Conservation (phyloP, 306 rosid genomes). For the Potentilla sterilis region DNA sequence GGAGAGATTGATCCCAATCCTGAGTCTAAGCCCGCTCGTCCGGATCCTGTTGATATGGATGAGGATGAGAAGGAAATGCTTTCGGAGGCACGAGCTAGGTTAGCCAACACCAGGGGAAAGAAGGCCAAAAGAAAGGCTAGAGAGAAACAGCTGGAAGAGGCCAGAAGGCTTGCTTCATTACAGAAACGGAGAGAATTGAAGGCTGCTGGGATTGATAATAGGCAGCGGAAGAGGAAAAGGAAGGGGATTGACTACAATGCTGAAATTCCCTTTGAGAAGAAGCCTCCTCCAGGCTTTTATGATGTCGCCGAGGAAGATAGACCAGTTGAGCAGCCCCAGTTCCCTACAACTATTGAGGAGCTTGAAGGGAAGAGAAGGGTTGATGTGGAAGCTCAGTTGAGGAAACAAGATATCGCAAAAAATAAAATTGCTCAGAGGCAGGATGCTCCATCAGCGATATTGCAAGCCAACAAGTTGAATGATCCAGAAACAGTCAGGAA, state of each 20-base stretch:
- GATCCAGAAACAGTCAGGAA: conserved; percentile 92
- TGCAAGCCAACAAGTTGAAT: conserved; percentile 88
- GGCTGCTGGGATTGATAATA: conserved; percentile 89
- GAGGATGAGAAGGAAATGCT: conserved; percentile 99
- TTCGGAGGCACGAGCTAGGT: conserved; percentile 93
- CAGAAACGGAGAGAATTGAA: conserved; percentile 90
- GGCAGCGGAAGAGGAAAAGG: conserved; percentile 88
- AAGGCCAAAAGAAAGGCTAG: conserved; percentile 95
- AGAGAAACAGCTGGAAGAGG: conserved; percentile 96
- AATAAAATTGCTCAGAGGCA: conserved; percentile 86
- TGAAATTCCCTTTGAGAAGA: conserved; percentile 90
- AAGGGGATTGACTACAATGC: conserved; percentile 93
- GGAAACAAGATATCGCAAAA: conserved; percentile 84
- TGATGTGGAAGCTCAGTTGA: conserved; percentile 71
- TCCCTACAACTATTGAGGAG: conserved; percentile 90
- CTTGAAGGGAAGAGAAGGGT: conserved; percentile 90
- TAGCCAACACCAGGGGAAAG: conserved; percentile 90
- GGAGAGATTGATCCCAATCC: conserved; percentile 98
- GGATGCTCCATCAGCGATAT: conserved; percentile 88
- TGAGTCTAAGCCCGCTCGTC: conserved; percentile 92
- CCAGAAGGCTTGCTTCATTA: conserved; percentile 96
- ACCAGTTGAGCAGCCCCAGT: conserved; percentile 66
- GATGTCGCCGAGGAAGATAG: conserved; percentile 77
- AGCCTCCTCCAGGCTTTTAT: conserved; percentile 90
- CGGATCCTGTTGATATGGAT: conserved; percentile 97